A percentile compares a stretch with the other conserved stretches of the same genome.
These are phyloP conservation scores for Cryptococcus amylolentus DNA, from an alignment of 1,284 basidiomycete genomes.

Conservation along the genomic window DNA sequence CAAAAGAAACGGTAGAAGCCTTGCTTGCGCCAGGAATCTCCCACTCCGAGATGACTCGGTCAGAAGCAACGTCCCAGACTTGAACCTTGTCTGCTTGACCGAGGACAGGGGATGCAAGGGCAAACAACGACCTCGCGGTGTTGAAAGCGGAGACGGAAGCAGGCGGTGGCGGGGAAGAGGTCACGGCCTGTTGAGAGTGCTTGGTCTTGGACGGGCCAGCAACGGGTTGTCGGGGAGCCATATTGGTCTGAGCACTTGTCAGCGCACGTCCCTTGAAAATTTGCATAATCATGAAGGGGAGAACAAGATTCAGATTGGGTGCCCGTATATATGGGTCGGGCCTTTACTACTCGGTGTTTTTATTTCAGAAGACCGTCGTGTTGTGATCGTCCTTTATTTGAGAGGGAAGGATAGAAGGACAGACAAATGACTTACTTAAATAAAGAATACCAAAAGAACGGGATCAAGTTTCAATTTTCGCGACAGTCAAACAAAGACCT, in stretches of 20 bases:
- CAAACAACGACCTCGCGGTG: slow-evolving; percentile 41
- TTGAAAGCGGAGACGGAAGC: slow-evolving; percentile 45
- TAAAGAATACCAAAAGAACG: not conserved
- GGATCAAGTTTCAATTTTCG: not conserved
- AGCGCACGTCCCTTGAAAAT: not conserved
- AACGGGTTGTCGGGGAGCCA: slow-evolving; percentile 40
- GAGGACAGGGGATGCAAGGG: slow-evolving; percentile 42
- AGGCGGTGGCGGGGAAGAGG: slow-evolving; percentile 42
- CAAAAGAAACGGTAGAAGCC: slow-evolving; percentile 40
- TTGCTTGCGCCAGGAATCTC: slow-evolving; percentile 44
- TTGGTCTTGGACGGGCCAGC: slow-evolving; percentile 45
- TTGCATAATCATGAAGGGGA: not conserved
- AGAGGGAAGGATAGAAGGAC: not conserved
- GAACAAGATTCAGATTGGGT: slow-evolving; percentile 34
- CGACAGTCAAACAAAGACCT: not conserved
- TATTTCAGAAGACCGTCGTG: slow-evolving; percentile 49
- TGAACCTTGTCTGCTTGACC: slow-evolving; percentile 47
- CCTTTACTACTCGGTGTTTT: slow-evolving; percentile 38
- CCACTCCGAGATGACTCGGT: slow-evolving; percentile 46
- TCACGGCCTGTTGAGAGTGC: slow-evolving; percentile 19
- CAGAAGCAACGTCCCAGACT: slow-evolving; percentile 45
- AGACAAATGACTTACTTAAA: slow-evolving; percentile 3
- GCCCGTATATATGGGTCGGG: slow-evolving; percentile 45
- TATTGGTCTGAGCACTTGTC: slow-evolving; percentile 12
- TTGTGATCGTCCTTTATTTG: slow-evolving; percentile 46